phyloP scores from a whole-genome alignment of 495 filamentous ascomycete genomes.

The Aspergillus campestris region DNA sequence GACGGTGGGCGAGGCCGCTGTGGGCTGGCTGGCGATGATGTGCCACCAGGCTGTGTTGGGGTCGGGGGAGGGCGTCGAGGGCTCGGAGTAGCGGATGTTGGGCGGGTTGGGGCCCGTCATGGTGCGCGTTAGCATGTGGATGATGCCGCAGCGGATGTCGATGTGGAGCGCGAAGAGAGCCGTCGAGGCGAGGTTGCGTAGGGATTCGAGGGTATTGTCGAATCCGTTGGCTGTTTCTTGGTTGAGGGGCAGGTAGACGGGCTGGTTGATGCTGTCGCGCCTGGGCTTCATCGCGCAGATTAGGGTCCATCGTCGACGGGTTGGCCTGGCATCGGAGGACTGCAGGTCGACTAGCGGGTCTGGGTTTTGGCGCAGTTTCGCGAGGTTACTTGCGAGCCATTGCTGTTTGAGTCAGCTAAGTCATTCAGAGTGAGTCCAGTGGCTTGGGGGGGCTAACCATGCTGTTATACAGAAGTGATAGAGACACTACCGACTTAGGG shows the following conservation, averaged over 20 bases:
- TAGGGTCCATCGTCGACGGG: slow-evolving; percentile 71
- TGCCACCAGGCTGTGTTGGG: slow-evolving; percentile 58
- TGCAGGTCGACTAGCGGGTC: slow-evolving; percentile 33
- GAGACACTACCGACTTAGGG: slow-evolving; percentile 68
- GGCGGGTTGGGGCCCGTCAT: slow-evolving; percentile 40
- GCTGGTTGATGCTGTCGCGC: slow-evolving; percentile 41
- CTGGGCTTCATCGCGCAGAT: slow-evolving; percentile 51
- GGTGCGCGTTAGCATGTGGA: slow-evolving; percentile 51
- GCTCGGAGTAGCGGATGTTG: slow-evolving; percentile 26
- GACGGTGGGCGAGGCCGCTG: slow-evolving; percentile 70
- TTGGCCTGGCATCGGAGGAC: slow-evolving; percentile 28
- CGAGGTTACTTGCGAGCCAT: slow-evolving; percentile 81
- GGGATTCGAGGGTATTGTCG: slow-evolving; percentile 73
- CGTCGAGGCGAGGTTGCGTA: slow-evolving; percentile 64
- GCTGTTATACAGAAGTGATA: slow-evolving; percentile 88
- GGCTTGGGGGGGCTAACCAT: slow-evolving; percentile 46
- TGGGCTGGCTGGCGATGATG: slow-evolving; percentile 62
- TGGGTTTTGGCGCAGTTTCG: slow-evolving; percentile 65
- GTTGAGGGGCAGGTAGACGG: slow-evolving; percentile 85
- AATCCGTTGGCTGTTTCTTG: slow-evolving; percentile 74
- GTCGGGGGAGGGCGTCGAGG: slow-evolving; percentile 42
- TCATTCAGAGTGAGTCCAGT: neutral
- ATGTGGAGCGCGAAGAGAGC: slow-evolving; percentile 79
- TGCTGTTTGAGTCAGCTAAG: slow-evolving; percentile 40
- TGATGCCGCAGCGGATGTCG: slow-evolving; percentile 73